Base-by-base conservation (phyloP, 805 yeast species). In the Pichia heedii region DNA sequence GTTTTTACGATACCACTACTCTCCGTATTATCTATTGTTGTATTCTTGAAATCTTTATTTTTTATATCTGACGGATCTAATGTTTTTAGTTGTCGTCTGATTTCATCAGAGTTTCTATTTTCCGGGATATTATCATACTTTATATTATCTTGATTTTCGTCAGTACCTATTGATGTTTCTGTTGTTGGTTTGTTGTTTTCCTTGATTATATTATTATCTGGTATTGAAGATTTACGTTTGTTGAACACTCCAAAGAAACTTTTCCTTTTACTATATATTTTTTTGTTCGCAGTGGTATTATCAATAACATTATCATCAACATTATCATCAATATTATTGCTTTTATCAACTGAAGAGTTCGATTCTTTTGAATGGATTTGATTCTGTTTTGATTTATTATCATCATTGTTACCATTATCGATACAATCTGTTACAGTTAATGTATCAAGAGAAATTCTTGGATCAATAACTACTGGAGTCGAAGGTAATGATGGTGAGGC, bases 241-340 rank as follows among this genome's bases (percentile, higher is more conserved):
- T 26, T 34, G 8, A 43, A 39, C 8, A 43, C 20, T 7, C 46
- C 42, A 35, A 43, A 43, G 3, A 39, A 8, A 35, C 46, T 43
- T 22, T 22, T 33, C 12, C 42, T 43, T 43, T 21, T 39, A 26
- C 12, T 24, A 7, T 29, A 13, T 29, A 5, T 12, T 10, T 29
- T 29, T 15, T 2, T 27, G 15, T 27, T 5, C 3, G 6, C 11
- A 24, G 2, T 5, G 8, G 4, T 24, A 24, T 27, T 12, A 3
- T 4, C 15, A 27, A 13, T 19, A 26, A 11, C 21, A 18, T 37
- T 19, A 27, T 35, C 4, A 27, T 32, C 27, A 20, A 24, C 13
- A 22, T 22, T 22, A 20, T 37, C 27, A 20, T 3, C 5, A 29
- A 29, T n/a, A n/a, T n/a, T n/a, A n/a, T n/a, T n/a, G n/a, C n/a